A percentile compares a stretch with the other conserved stretches of the same genome.
These are phyloP conservation scores for Nematodospora valgi DNA, from an alignment of 805 yeast species.

Conservation along the genomic window DNA sequence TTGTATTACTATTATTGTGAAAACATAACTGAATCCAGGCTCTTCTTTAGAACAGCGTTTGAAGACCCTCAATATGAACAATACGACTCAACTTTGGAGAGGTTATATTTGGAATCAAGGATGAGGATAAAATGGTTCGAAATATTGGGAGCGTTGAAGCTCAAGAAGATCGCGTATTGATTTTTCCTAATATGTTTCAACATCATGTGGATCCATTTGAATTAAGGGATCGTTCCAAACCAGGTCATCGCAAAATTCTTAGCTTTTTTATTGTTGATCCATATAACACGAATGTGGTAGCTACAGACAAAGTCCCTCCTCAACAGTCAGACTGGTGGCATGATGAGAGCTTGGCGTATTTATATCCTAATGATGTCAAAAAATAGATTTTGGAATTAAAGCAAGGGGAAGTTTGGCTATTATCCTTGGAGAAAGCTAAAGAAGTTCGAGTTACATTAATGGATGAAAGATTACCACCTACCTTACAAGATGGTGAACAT, in stretches of 20 bases:
- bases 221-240: constrained; percentile 29
- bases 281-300: constrained; percentile 20
- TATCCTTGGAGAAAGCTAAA: constrained; percentile 22
- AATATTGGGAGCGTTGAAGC: constrained; percentile 24
- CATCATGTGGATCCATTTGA: constrained; percentile 39
- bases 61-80: constrained; percentile 36
- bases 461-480: constrained; percentile 23
- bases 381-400: constrained; percentile 8
- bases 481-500: constrained; percentile 8
- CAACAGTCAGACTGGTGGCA: constrained; percentile 36
- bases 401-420: constrained; percentile 13
- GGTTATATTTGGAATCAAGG: constrained; percentile 25
- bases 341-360: constrained; percentile 9
- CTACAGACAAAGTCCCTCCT: constrained; percentile 34
- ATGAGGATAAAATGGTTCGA: constrained; percentile 23
- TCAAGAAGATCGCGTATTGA: constrained; percentile 23
- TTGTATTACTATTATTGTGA: constrained; percentile 39
- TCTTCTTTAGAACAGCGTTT: constrained; percentile 26
- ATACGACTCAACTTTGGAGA: constrained; percentile 22
- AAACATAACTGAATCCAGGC: constrained; percentile 32
- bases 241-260: constrained; percentile 37
- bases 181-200: constrained; percentile 39
- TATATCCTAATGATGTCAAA: constrained; percentile 9
- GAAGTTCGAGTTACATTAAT: constrained; percentile 25
- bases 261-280: constrained; percentile 42